phyloP scores from a whole-genome alignment of 176 grass and related monocot species.

The Poa pratensis region DNA sequence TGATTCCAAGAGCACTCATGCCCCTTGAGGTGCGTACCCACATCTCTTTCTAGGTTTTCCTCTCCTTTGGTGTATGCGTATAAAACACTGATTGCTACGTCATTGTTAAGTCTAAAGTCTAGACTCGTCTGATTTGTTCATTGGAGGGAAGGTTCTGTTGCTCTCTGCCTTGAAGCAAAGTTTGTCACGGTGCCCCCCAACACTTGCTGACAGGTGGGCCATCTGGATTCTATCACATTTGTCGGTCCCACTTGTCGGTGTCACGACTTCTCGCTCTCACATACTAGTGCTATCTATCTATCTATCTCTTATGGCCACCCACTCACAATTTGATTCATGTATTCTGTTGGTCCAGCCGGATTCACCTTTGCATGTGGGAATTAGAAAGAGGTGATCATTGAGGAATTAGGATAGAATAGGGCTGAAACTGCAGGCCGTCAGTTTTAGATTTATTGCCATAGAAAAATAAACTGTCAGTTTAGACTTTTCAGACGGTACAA shows the following conservation, averaged over 20 bases:
- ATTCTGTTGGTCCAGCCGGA: slow-evolving; percentile 16
- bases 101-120: slow-evolving; percentile 22
- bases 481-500: slow-evolving; percentile 34
- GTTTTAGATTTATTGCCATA: background rate
- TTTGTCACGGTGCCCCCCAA: background rate
- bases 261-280: background rate
- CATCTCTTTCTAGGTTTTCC: slow-evolving; percentile 12
- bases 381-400: slow-evolving; percentile 31
- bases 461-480: slow-evolving; percentile 23
- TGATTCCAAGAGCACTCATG: slow-evolving; percentile 95
- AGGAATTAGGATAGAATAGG: slow-evolving; percentile 41
- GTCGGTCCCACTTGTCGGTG: background rate
- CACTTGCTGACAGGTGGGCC: slow-evolving; percentile 4
- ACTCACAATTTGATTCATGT: slow-evolving; percentile 36
- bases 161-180: background rate
- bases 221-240: background rate
- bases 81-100: slow-evolving; percentile 11
- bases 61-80: background rate
- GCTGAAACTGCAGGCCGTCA: slow-evolving; percentile 13
- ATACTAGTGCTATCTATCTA: slow-evolving; percentile 15
- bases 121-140: slow-evolving; percentile 8
- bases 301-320: slow-evolving; percentile 10
- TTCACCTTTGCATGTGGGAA: slow-evolving; percentile 36
- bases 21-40: slow-evolving; percentile 71
- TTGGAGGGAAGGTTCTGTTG: background rate